Evolutionary conservation across 176 grass and related monocot genomes (phyloP).

Genomic region (Carex cristatella): DNA sequence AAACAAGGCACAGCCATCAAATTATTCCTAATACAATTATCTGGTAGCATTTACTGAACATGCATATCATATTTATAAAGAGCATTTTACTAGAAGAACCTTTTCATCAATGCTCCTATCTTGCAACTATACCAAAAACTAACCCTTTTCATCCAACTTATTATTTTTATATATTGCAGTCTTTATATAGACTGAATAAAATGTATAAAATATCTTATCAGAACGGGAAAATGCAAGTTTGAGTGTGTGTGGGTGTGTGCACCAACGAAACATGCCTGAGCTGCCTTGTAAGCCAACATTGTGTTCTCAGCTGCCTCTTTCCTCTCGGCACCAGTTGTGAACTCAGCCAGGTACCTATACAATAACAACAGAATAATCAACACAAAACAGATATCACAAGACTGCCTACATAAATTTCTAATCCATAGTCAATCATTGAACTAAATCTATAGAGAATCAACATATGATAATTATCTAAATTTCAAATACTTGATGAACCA

Average conservation of each 20-base stretch:
- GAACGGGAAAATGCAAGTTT: not conserved
- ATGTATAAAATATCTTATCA: not conserved
- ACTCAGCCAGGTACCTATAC: slow-evolving; percentile 73
- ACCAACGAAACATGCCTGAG: slow-evolving; percentile 43
- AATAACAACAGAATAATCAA: not conserved
- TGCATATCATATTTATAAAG: not conserved
- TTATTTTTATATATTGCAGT: not conserved
- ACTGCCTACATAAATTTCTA: not conserved
- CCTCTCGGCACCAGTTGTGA: slow-evolving; percentile 57
- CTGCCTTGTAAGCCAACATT: slow-evolving; percentile 78
- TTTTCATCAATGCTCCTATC: not conserved
- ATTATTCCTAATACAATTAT: not conserved
- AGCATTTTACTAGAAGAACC: not conserved
- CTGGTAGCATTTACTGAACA: not conserved
- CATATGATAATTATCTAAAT: not conserved
- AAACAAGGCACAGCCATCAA: not conserved
- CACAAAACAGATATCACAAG: not conserved
- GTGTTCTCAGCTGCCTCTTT: slow-evolving; percentile 79
- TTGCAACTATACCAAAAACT: not conserved
- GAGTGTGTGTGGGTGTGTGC: not conserved
- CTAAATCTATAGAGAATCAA: not conserved
- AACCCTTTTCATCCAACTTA: not conserved
- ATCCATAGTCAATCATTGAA: not conserved
- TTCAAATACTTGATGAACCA: not conserved
- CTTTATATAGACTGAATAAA: not conserved